These are phyloP conservation scores for Quercus mongolica DNA, from an alignment of 306 rosid genomes.

Conservation along the genomic window DNA sequence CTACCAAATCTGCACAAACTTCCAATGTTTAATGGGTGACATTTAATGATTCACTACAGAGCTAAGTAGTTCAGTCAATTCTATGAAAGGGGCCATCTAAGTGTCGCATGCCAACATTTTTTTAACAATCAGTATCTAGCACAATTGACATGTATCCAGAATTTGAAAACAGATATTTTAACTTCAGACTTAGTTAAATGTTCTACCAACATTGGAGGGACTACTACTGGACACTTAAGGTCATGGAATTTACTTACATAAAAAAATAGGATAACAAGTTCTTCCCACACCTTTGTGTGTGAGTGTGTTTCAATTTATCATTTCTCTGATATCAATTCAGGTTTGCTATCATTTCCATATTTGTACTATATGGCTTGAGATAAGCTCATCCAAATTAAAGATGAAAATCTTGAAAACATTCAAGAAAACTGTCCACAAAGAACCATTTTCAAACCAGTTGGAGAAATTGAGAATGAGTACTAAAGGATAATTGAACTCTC, in stretches of 20 bases:
- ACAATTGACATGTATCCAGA: not conserved
- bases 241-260: not conserved
- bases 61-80: not conserved
- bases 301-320: not conserved
- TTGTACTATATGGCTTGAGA: not conserved
- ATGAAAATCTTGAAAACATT: not conserved
- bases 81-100: not conserved
- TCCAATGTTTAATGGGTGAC: slow-evolving; percentile 11
- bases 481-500: not conserved
- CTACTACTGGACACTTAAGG: not conserved
- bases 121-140: not conserved
- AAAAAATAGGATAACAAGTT: not conserved
- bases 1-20: slow-evolving; percentile 18
- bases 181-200: not conserved
- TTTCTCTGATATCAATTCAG: not conserved
- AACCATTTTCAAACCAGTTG: not conserved
- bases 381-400: not conserved
- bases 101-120: not conserved
- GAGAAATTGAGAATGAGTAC: not conserved
- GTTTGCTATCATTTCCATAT: not conserved
- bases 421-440: not conserved
- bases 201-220: not conserved
- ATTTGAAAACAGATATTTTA: not conserved
- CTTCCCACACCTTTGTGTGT: not conserved
- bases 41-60: slow-evolving; percentile 2